phyloP scores from a whole-genome alignment of 495 filamentous ascomycete species.

The Talaromyces trachyspermus region DNA sequence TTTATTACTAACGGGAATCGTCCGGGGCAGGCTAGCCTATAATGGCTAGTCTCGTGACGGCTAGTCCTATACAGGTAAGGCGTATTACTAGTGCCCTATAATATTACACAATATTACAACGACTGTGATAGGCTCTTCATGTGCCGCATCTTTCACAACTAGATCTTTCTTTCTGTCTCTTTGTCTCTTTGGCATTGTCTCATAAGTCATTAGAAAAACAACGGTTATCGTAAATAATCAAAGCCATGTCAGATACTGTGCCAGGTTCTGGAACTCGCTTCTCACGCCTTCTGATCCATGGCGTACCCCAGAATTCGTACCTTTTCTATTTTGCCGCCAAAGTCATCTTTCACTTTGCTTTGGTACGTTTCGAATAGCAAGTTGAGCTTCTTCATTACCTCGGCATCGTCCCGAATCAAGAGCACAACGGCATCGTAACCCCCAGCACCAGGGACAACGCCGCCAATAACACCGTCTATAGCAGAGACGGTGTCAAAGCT shows the following conservation, averaged over 20 bases:
- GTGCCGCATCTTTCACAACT: no score
- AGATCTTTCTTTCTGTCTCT: no score
- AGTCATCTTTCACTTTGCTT: slow-evolving; percentile 39
- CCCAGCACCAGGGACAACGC: slow-evolving; percentile 89
- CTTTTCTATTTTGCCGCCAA: slow-evolving; percentile 54
- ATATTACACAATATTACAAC: no score
- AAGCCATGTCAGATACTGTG: slow-evolving; percentile 59
- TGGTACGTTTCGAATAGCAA: slow-evolving; percentile 60
- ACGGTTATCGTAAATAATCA: not conserved
- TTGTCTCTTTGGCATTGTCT: no score
- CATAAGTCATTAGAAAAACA: not conserved
- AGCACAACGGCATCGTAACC: slow-evolving; percentile 89
- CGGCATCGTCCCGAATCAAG: slow-evolving; percentile 64
- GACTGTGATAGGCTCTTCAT: no score
- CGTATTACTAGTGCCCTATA: no score
- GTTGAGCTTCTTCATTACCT: slow-evolving; percentile 56
- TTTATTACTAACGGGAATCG: not conserved
- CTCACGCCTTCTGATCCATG: slow-evolving; percentile 83
- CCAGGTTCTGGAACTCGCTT: slow-evolving; percentile 45
- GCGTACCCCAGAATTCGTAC: slow-evolving; percentile 73
- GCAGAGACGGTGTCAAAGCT: slow-evolving; percentile 62
- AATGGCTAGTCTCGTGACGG: no score
- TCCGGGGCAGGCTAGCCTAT: not conserved
- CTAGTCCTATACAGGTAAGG: no score
- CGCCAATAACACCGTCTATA: slow-evolving; percentile 76